phyloP scores from a whole-genome alignment of 306 rosid species.

The Castanea mollissima region DNA sequence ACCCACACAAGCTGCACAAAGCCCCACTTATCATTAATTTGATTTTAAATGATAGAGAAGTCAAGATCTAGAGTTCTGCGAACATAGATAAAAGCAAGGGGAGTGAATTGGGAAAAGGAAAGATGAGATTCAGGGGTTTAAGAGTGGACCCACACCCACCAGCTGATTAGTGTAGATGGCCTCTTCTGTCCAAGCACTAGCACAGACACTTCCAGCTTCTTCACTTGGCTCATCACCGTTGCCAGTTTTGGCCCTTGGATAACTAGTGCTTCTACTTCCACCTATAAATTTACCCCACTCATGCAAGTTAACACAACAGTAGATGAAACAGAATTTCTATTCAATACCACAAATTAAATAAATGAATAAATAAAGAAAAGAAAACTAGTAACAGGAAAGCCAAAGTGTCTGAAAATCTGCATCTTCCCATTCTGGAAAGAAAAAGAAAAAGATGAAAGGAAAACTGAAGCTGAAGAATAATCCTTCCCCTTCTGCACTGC shows the following conservation, averaged over 20 bases:
- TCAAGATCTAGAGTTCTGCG: neutral
- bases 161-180: conserved; percentile 58
- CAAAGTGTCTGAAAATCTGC: conserved; percentile 23
- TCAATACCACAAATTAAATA: neutral
- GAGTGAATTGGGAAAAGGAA: conserved; percentile 2
- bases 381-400: conserved; percentile 9
- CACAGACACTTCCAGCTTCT: conserved; percentile 90
- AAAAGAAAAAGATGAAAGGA: conserved; percentile 33
- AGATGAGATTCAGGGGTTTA: neutral
- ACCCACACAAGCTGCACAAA: conserved; percentile 72
- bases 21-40: neutral
- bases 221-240: conserved; percentile 83
- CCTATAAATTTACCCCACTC: conserved; percentile 43
- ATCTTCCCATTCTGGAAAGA: conserved; percentile 29
- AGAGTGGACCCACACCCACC: conserved; percentile 72
- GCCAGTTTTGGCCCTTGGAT: conserved; percentile 79
- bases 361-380: neutral
- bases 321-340: neutral
- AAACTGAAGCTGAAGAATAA: conserved; percentile 20
- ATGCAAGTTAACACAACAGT: neutral
- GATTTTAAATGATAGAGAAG: neutral
- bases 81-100: neutral
- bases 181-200: conserved; percentile 90
- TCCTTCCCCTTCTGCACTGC: conserved; percentile 26
- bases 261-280: conserved; percentile 85